Percentiles rank a stretch among this genome's conserved stretches.
phyloP scores from a whole-genome alignment of 1,139 yeast genomes.

The Hyphopichia burtonii region DNA sequence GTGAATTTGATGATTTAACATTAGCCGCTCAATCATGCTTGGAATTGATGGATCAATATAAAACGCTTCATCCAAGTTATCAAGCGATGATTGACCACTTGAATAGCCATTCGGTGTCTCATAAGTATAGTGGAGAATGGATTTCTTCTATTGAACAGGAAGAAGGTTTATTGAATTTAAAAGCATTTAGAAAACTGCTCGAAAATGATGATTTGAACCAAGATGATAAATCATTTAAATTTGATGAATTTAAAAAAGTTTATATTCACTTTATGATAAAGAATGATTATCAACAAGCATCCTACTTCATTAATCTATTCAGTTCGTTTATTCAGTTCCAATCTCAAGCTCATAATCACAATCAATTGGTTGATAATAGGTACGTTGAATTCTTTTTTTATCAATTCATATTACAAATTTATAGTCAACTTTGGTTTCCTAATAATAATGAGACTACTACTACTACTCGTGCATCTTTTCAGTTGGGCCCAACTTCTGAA shows the following conservation, averaged over 20 bases:
- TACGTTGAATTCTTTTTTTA: conserved; percentile 27
- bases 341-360: conserved; percentile 21
- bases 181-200: neutral
- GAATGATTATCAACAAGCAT: conserved; percentile 20
- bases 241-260: neutral
- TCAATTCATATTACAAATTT: conserved; percentile 21
- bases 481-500: neutral
- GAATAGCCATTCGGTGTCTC: neutral
- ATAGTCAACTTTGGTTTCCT: conserved; percentile 21
- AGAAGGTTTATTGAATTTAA: neutral
- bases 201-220: neutral
- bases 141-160: neutral
- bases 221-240: neutral
- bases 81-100: conserved; percentile 10
- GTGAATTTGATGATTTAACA: conserved; percentile 5
- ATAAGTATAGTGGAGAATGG: conserved; percentile 9
- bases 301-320: conserved; percentile 17
- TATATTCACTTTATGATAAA: conserved; percentile 10
- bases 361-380: conserved; percentile 18
- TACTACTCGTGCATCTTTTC: neutral
- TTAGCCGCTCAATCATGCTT: conserved; percentile 9
- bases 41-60: conserved; percentile 19
- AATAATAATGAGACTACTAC: neutral
- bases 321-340: conserved; percentile 20
- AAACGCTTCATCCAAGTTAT: conserved; percentile 17